These are phyloP conservation scores for Rhexocercosporidium sp. DNA, from an alignment of 2,329 filamentous ascomycete species.

Conservation along the genomic window DNA sequence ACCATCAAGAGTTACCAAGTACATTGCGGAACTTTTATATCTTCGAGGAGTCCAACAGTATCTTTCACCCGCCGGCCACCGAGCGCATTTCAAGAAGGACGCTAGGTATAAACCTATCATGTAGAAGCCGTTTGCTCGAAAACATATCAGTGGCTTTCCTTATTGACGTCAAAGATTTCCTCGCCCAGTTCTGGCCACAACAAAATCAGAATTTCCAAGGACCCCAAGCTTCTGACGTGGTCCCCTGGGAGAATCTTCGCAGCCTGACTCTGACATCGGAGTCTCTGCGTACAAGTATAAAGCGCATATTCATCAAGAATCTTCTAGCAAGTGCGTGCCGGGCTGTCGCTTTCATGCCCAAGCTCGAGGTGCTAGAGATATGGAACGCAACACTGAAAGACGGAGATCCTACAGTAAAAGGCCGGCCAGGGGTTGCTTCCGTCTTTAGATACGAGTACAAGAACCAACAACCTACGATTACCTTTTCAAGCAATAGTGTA, in stretches of 20 bases:
- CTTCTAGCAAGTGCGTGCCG: background rate
- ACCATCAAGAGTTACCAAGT: conserved; percentile 16
- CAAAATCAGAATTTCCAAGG: background rate
- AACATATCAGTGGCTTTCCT: conserved; percentile 17
- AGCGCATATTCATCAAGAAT: background rate
- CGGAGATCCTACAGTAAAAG: background rate
- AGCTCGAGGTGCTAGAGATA: background rate
- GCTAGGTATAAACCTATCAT: background rate
- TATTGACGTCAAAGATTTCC: conserved; percentile 15
- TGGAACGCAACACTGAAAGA: background rate
- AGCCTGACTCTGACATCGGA: conserved; percentile 11
- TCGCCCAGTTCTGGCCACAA: conserved; percentile 6
- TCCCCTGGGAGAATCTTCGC: conserved; percentile 14
- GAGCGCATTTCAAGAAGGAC: background rate
- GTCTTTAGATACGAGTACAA: conserved; percentile 5
- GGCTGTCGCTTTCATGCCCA: background rate
- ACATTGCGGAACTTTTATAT: conserved; percentile 24
- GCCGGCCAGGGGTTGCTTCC: background rate
- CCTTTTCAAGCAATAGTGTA: background rate
- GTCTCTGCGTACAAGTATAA: background rate
- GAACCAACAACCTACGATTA: background rate
- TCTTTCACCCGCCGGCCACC: conserved; percentile 13
- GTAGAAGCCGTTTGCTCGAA: conserved; percentile 10
- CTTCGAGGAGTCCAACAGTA: conserved; percentile 26
- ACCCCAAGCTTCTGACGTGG: conserved; percentile 1